phyloP scores from a whole-genome alignment of 2,329 filamentous ascomycete genomes.

The Aspergillus floridensis region DNA sequence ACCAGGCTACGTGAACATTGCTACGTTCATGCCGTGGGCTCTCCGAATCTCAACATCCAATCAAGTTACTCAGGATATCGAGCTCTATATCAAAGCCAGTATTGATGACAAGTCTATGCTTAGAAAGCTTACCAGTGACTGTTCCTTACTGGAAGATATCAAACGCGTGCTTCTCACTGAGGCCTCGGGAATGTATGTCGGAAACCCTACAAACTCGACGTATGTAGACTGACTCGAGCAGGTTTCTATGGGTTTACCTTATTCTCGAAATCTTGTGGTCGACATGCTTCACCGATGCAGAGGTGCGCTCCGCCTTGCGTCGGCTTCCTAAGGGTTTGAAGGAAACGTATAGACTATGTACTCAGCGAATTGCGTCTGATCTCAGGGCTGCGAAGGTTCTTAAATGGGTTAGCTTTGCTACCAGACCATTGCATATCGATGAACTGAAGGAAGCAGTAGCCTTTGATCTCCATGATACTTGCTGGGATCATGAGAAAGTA shows the following conservation, averaged over 20 bases:
- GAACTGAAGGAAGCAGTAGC: slow-evolving; percentile 4
- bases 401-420: neutral
- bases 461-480: slow-evolving; percentile 10
- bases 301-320: neutral
- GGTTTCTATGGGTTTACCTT: slow-evolving; percentile 4
- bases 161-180: neutral
- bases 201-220: neutral
- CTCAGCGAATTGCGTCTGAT: neutral
- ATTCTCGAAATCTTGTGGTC: slow-evolving; percentile 1
- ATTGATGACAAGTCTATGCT: slow-evolving; percentile 18
- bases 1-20: slow-evolving; percentile 19
- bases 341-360: neutral
- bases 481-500: slow-evolving; percentile 16
- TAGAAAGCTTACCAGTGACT: slow-evolving; percentile 18
- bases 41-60: slow-evolving; percentile 19
- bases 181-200: slow-evolving; percentile 5
- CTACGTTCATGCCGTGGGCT: slow-evolving; percentile 15
- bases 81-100: slow-evolving; percentile 18
- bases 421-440: neutral
- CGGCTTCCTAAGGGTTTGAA: neutral
- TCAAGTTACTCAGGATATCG: slow-evolving; percentile 20
- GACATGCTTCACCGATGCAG: neutral
- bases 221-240: neutral
- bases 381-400: neutral
- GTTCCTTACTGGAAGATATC: slow-evolving; percentile 1